Evolutionary conservation across 139 green algal species (phyloP).

Genomic region (Chlamydomonas sp.): DNA sequence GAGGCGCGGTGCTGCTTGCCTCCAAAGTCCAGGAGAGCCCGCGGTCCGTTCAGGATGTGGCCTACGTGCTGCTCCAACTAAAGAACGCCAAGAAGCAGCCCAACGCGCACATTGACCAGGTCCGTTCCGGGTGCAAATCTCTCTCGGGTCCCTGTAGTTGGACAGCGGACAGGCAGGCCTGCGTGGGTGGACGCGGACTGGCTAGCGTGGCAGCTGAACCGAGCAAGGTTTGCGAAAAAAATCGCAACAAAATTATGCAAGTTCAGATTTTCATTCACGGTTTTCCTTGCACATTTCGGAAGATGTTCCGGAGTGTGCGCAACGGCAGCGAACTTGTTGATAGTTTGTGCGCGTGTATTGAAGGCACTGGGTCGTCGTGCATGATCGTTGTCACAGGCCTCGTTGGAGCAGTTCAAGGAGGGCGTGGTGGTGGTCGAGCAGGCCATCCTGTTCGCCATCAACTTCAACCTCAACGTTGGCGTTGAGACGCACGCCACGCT

Average conservation of each 20-base stretch:
- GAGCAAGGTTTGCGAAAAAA: too few species aligned
- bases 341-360: background rate
- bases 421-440: constrained; percentile 24
- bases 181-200: background rate
- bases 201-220: background rate
- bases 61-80: constrained; percentile 14
- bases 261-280: background rate
- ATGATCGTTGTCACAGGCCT: background rate
- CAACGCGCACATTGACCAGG: constrained; percentile 19
- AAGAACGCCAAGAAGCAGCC: constrained; percentile 33
- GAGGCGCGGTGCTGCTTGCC: constrained; percentile 31
- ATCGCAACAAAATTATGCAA: background rate
- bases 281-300: background rate
- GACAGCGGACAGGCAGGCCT: background rate
- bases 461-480: constrained; percentile 35
- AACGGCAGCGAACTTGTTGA: background rate
- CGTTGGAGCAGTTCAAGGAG: constrained; percentile 34
- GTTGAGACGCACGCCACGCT: constrained; percentile 27
- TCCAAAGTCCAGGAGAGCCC: constrained; percentile 38
- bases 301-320: background rate
- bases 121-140: background rate
- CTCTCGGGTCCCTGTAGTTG: background rate
- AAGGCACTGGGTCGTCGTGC: background rate
- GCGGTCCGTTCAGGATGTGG: constrained; percentile 25
- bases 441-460: constrained; percentile 35